Conservation (phyloP, 148 eudicot genomes). For the Chenopodium quinoa region DNA sequence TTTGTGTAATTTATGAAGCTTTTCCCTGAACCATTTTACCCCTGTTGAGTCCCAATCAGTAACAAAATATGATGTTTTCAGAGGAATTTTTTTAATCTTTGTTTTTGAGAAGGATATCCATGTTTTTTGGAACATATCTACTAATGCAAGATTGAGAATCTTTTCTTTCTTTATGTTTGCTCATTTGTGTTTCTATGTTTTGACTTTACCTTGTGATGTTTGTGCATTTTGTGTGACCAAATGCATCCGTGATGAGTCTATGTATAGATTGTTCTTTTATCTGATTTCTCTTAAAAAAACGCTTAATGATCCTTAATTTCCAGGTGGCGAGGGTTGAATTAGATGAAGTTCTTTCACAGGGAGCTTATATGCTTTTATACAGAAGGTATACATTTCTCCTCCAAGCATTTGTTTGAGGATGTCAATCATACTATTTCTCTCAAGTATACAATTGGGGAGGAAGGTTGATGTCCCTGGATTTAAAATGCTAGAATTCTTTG, state of each 20-base stretch:
- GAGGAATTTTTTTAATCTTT: not conserved
- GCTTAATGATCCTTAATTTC: conserved; percentile 13
- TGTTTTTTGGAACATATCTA: too few relatives aligned
- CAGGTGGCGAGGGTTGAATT: conserved; percentile 76
- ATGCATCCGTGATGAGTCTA: not conserved
- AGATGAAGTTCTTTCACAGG: conserved; percentile 90
- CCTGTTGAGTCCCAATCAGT: not conserved
- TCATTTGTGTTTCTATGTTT: not conserved
- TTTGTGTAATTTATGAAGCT: not conserved
- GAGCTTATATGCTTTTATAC: conserved; percentile 98
- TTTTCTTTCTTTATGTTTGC: not conserved
- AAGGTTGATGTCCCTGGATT: not conserved
- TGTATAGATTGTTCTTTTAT: not conserved
- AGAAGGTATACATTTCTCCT: conserved; percentile 50
- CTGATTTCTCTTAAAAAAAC: not conserved
- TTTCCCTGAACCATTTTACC: not conserved
- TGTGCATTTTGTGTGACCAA: not conserved
- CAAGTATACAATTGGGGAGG: not conserved
- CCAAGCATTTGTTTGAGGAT: not conserved
- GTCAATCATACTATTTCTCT: not conserved
- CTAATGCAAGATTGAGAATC: not conserved
- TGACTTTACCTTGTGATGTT: not conserved
- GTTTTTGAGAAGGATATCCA: not conserved
- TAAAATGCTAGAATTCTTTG: not conserved
- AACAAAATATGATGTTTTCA: not conserved